phyloP scores from a whole-genome alignment of 305 asterid genomes.

The Rubia balearica region DNA sequence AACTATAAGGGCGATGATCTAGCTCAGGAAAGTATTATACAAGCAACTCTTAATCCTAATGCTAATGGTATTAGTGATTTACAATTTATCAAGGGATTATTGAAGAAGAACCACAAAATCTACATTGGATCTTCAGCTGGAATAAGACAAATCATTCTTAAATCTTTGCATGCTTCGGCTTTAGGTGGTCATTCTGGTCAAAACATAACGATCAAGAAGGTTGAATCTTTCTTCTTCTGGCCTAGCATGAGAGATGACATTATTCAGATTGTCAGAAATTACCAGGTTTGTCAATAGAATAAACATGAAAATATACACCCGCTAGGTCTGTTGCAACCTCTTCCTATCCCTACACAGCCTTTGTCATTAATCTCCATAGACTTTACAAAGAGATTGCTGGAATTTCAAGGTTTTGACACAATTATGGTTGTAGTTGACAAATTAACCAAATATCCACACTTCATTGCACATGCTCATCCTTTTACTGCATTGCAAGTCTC shows the following conservation, averaged over 20 bases:
- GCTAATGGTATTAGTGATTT: no score
- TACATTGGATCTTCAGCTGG: background rate
- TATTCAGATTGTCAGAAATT: background rate
- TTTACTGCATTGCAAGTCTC: background rate
- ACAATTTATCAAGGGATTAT: background rate
- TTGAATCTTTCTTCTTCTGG: conserved; percentile 1
- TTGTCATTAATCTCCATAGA: conserved; percentile 6
- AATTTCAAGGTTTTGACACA: background rate
- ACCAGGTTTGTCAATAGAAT: background rate
- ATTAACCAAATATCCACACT: background rate
- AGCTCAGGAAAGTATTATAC: no score
- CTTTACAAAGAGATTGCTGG: background rate
- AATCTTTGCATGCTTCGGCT: background rate
- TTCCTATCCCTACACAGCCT: background rate
- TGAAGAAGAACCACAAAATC: background rate
- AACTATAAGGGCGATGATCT: no score
- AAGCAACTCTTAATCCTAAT: no score
- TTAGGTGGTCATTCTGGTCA: conserved; percentile 7
- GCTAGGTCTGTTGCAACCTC: conserved; percentile 1
- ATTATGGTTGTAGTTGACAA: conserved; percentile 13
- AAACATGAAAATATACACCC: background rate
- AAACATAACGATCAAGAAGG: background rate
- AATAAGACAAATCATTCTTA: background rate
- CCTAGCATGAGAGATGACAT: background rate
- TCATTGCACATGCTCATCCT: background rate